These are phyloP conservation scores for Amanita pseudoporphyria DNA, from an alignment of 768 basidiomycete species.

Conservation along the genomic window DNA sequence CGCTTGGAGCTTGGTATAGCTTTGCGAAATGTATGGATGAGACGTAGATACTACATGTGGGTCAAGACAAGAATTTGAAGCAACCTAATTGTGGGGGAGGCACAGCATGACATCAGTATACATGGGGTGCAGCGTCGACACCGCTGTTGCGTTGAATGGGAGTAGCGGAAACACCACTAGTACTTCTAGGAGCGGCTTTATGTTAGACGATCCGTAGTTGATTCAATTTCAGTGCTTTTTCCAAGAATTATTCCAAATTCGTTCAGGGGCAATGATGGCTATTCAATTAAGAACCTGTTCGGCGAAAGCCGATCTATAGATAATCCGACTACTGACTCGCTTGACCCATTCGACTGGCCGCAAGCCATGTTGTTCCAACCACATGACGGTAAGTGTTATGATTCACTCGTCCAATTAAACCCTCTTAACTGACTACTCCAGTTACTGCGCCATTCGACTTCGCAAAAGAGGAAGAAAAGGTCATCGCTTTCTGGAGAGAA, in stretches of 20 bases:
- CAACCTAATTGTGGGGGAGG: too few species aligned
- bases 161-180: neutral
- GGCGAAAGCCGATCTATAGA: slow-evolving; percentile 4
- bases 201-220: too few species aligned
- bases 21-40: too few species aligned
- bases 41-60: too few species aligned
- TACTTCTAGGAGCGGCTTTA: too few species aligned
- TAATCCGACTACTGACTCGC: neutral
- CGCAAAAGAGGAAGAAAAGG: slow-evolving; percentile 83
- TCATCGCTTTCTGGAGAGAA: slow-evolving; percentile 85
- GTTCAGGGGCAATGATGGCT: too few species aligned
- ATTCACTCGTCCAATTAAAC: slow-evolving; percentile 5
- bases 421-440: slow-evolving; percentile 16
- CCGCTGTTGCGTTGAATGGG: neutral
- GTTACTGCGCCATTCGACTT: slow-evolving; percentile 77
- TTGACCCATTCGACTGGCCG: neutral
- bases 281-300: too few species aligned
- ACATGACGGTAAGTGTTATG: slow-evolving; percentile 54
- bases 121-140: too few species aligned
- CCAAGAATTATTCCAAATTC: too few species aligned
- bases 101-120: neutral
- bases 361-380: slow-evolving; percentile 60
- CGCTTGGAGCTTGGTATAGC: too few species aligned
- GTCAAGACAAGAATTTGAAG: too few species aligned
- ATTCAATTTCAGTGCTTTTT: too few species aligned